Evolutionary conservation across 345 rosid genomes (phyloP), one percentile per base, ranked within the genome.

Genomic region (Bruguiera gymnorhiza): DNA sequence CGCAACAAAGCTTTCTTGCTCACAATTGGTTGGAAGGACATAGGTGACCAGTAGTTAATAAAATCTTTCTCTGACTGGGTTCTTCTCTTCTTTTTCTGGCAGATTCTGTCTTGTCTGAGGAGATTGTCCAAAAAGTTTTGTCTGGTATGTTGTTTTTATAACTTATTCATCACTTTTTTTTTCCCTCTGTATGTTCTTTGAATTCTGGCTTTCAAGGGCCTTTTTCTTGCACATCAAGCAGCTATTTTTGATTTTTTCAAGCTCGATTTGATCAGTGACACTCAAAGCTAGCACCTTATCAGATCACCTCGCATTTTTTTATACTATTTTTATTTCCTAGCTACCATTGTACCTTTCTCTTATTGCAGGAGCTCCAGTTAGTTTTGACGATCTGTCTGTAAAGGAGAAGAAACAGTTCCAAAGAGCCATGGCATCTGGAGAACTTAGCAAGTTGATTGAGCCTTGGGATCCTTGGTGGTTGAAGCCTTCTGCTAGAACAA

Each of bases 401-500:
- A 90, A 90, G 70, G 98, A 85, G 84, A 87, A 80, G 84, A 95
- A 85, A 80, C 81, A 71, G 54, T 92, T 95, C 69, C 90, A 78
- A 75, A 89, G 93, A 82, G 94, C 98, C 0, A 66, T 95, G 75
- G 94, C 87, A 64, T 92, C 92, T 60, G 98, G 99, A 24, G 96
- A 90, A 80, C 78, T 95, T 72, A 86, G 99, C 73, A 95, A 79
- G 81, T 78, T 90, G 89, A 90, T 92, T 48, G 76, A 88, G 71
- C 96, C 97, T 13, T 92, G 99, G 99, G 93, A 87, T 32, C 99
- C 99, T 52, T 95, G 99, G 98, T 95, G 99, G 99, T 71, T 88
- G 68, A 82, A 73, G 51, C 86, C 87, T 82, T 84, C 88, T 63
- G 96, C 96, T 37, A 72, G 80, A 73, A 74, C 76, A 62, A 83